These are phyloP conservation scores for Rhododendron kiyosumense DNA, from an alignment of 148 eudicot species.

Conservation along the genomic window DNA sequence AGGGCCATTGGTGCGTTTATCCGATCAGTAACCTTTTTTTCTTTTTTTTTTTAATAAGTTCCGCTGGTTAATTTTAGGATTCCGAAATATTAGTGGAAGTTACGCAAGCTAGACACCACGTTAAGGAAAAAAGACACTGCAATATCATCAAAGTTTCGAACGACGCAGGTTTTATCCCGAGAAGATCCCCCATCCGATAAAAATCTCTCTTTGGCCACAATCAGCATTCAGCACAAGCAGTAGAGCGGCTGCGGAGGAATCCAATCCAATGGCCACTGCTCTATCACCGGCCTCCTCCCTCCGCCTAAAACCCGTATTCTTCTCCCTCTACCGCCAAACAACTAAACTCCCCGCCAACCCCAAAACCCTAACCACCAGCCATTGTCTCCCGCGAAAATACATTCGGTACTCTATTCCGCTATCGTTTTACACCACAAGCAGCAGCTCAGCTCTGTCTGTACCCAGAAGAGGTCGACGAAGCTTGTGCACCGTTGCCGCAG, in stretches of 20 bases:
- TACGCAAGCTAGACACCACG: too few species aligned
- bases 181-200: not conserved
- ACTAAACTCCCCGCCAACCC: not conserved
- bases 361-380: conserved; percentile 11
- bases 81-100: too few species aligned
- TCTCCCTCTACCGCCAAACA: conserved; percentile 32
- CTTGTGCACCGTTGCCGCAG: conserved; percentile 33
- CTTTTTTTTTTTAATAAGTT: too few species aligned
- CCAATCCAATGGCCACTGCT: conserved; percentile 36
- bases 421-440: not conserved
- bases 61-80: too few species aligned
- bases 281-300: conserved; percentile 48
- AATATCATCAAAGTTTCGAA: too few species aligned
- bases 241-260: not conserved
- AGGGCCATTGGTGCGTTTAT: too few species aligned
- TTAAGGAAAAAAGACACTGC: too few species aligned
- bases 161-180: not conserved
- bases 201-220: not conserved
- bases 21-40: too few species aligned
- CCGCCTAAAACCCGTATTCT: conserved; percentile 50
- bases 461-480: conserved; percentile 22
- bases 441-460: conserved; percentile 7
- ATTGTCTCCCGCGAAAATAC: conserved; percentile 11
- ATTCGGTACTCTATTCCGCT: not conserved
- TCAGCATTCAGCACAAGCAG: not conserved